Conservation (phyloP, 2,329 filamentous ascomycete genomes). For the Ascochyta pisi region DNA sequence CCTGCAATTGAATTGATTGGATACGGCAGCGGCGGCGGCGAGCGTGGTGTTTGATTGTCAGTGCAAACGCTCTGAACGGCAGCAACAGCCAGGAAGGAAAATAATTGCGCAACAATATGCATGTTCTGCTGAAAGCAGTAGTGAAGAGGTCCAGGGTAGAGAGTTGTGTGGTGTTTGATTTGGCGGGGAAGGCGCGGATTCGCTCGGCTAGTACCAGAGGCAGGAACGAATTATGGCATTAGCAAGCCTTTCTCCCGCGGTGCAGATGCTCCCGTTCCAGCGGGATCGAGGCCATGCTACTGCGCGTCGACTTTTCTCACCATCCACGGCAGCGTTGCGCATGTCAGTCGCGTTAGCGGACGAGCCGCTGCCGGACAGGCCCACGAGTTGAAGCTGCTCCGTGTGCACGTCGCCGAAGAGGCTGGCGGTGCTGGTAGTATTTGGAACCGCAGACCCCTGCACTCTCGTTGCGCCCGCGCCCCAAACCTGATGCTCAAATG, state of each 20-base stretch:
- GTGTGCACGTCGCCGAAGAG: slow-evolving; percentile 16
- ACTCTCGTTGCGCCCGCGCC: slow-evolving; percentile 11
- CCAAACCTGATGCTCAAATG: slow-evolving; percentile 6
- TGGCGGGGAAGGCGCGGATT: slow-evolving; percentile 17
- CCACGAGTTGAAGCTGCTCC: background rate
- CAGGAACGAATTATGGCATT: slow-evolving; percentile 3
- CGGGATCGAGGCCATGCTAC: slow-evolving; percentile 17
- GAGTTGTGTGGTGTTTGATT: slow-evolving; percentile 15
- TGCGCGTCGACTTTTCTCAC: background rate
- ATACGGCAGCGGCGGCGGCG: slow-evolving; percentile 21
- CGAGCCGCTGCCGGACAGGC: background rate
- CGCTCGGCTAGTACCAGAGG: slow-evolving; percentile 16
- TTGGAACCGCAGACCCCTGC: slow-evolving; percentile 15
- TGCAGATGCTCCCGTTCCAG: slow-evolving; percentile 12
- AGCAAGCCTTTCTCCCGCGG: slow-evolving; percentile 10
- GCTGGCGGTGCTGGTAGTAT: background rate
- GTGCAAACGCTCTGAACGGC: slow-evolving; percentile 6
- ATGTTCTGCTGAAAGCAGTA: slow-evolving; percentile 17
- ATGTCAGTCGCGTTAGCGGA: background rate
- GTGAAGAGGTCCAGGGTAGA: slow-evolving; percentile 14
- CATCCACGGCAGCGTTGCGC: slow-evolving; percentile 1
- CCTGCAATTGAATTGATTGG: slow-evolving; percentile 19
- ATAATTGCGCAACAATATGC: slow-evolving; percentile 8
- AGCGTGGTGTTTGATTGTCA: slow-evolving; percentile 16
- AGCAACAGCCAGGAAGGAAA: slow-evolving; percentile 23